Base-by-base conservation (phyloP, 805 yeast genomes). In the Wickerhamiella domercqiae region DNA sequence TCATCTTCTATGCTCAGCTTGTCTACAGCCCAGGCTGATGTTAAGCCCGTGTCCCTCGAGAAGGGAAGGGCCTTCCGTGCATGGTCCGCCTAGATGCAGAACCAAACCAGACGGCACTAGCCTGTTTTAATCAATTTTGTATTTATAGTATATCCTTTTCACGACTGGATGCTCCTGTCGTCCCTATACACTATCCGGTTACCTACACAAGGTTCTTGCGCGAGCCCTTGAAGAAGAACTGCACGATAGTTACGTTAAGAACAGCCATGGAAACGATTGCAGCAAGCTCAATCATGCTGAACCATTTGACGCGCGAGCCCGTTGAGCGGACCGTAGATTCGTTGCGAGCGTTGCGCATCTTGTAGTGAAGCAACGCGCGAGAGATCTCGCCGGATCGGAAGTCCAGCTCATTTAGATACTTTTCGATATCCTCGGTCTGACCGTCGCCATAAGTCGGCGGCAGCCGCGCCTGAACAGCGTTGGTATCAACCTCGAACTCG, bases 311-410 rank as follows among this genome's bases (percentile, higher is more conserved):
- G 54, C 93, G 73, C 15, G 75, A 63, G 52, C 77, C 81, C 22
- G 94, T 82, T 36, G 82, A 72, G 57, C 67, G 67, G 45, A 82
- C 94, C 31, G 94, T 82, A 36, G 78, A 72, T 71, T 82, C 90
- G 62, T 87, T 87, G 62, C 97, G 72, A 62, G 74, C 74, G 60
- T 81, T 87, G 64, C 98, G 77, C 9, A 93, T 75, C 60, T 75
- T 79, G 66, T 86, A 84, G 60, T 86, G 79, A 49, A 77, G 80
- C 54, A 87, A 51, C 26, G 49, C 36, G 31, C 62, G 57, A 16
- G 53, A 41, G 39, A 60, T 50, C 34, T 50, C 48, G 30, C 48
- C 35, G 37, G 47, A 46, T 20, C 49, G 49, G 16, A 37, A 41
- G 36, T 59, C 61, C 36, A 58, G 46, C 22, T 35, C 32, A 35